Evolutionary conservation across 768 basidiomycete species (phyloP), one percentile per base, ranked within the genome.

Genomic region (Mycena kentingensis): DNA sequence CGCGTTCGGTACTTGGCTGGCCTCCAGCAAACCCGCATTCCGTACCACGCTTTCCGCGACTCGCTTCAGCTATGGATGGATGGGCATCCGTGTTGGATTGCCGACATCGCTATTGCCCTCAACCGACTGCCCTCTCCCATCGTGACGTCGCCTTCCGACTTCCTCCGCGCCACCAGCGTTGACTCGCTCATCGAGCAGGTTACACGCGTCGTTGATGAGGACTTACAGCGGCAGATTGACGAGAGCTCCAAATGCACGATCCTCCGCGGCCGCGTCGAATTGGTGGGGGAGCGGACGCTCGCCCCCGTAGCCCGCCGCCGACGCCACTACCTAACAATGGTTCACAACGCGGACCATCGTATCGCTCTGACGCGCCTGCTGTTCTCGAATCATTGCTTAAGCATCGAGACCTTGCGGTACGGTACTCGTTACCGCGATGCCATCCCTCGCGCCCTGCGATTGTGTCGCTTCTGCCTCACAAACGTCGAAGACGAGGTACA

Each of bases 201-300:
- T 4, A 21, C 18, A 22, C 21, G 15, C 15, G 15, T 36, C 7
- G 22, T 44, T 5, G 39, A 54, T 38, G 18, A 8, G 2, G 26
- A 42, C 37, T 16, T 53, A 28, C 52, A 53, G 27, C 19, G 15
- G 8, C 18, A 39, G 12, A 39, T 53, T 5, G 45, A 53, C 19
- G 16, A 15, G 7, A 16, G 37, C 8, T 18, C 44, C n/a, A 53
- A 46, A 21, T 46, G 42, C 4, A 34, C 38, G 18, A 5, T 53
- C 31, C 52, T 53, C 2, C 52, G 45, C 2, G 35, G 34, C 8
- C 52, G 52, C 11, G 5, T 46, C 3, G 52, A 53, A 18, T 1
- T 32, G 3, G 29, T n/a, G n/a, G n/a, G n/a, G n/a, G n/a, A n/a
- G n/a, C n/a, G n/a, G n/a, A n/a, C n/a, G n/a, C n/a, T n/a, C n/a